A percentile compares a stretch with the other conserved stretches of the same genome.
Conservation (phyloP, 2,329 filamentous ascomycete species). For the Aurifilum marmelostoma region DNA sequence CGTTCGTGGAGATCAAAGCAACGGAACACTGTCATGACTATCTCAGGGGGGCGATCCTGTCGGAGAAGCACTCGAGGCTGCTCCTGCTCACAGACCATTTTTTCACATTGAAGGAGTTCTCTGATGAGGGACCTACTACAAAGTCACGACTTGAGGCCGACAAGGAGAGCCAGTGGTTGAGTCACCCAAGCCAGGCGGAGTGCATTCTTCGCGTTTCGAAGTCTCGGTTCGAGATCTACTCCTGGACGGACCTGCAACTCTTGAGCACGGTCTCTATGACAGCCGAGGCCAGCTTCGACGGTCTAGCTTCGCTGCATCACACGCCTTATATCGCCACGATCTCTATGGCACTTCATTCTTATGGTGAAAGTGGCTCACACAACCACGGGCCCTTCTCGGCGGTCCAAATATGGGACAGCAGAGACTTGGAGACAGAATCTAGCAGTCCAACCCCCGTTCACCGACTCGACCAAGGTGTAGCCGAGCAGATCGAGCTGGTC, state of each 20-base stretch:
- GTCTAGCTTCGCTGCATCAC: neutral
- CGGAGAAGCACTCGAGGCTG: neutral
- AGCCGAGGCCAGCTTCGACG: neutral
- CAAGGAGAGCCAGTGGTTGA: neutral
- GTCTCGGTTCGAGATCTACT: neutral
- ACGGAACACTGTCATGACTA: neutral
- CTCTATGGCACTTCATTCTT: neutral
- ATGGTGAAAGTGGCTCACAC: neutral
- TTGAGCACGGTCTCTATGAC: neutral
- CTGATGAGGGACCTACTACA: neutral
- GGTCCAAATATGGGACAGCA: constrained; percentile 21
- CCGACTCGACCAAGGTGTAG: constrained; percentile 7
- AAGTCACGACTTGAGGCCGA: neutral
- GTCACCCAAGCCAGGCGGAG: neutral
- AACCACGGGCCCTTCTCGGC: neutral
- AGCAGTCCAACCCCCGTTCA: neutral
- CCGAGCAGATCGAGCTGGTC: constrained; percentile 68
- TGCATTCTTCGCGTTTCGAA: neutral
- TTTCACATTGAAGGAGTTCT: neutral
- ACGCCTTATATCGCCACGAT: constrained; percentile 13
- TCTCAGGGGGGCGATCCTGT: neutral
- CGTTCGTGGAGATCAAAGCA: neutral
- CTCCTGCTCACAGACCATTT: neutral
- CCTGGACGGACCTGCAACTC: neutral
- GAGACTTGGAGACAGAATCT: neutral